Base-by-base conservation (phyloP, 2,329 filamentous ascomycete species). In the Xylariales sp. region DNA sequence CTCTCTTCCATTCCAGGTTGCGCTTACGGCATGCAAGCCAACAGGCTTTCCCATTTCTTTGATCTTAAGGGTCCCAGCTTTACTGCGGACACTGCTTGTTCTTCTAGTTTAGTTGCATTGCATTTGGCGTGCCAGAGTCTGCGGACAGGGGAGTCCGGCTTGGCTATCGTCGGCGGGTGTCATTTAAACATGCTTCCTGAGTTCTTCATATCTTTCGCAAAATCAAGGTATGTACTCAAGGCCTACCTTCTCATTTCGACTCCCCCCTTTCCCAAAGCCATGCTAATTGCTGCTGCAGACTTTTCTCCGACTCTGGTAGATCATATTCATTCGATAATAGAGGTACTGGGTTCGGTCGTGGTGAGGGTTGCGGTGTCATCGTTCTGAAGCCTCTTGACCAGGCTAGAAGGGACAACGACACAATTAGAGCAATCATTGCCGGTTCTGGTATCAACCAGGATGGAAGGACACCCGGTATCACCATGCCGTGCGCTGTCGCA, bases 331-430 rank as follows among this genome's bases (percentile, higher is more conserved):
- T 69, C 46, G 75, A 76, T 46, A 54, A 56, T 14, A 57, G 62
- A 32, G 76, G 69, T 5, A 69, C 69, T 27, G 81, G 81, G 0
- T 85, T 80, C 46, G 77, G 70, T 0, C 69, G 79, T 8, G 80
- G 76, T 7, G 79, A 83, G 46, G 79, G 77, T 4, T 67, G 71
- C 15, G 74, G 63, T 6, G 63, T 72, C 34, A 47, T 83, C 4
- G 52, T 81, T 10, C 52, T 83, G 11, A 83, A 83, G 57, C 68
- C 66, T 1, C 61, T 82, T 0, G 64, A 69, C 23, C 65, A 74
- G 41, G 78, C 78, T 3, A 51, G 78, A 17, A 57, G 52, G 29
- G 76, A 78, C 43, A 72, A 72, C 17, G 76, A 83, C 49, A 63
- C 66, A 2, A 72, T 77, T 41, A 61, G 67, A 25, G 70, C 70